Evolutionary conservation across 164 flowering plant genomes (phyloP).

Genomic region (Stephania cephalantha): DNA sequence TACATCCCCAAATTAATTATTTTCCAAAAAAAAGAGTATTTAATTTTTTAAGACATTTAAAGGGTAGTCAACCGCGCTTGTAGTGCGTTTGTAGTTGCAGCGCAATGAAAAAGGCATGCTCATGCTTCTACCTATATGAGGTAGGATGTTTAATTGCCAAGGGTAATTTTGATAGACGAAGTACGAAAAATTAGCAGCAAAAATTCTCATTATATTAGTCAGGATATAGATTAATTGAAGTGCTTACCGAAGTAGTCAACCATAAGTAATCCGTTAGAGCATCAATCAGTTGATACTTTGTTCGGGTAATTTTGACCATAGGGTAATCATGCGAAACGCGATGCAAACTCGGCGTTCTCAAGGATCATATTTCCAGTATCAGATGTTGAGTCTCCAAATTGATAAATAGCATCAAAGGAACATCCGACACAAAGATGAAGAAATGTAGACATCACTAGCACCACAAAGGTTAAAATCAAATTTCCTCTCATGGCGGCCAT

Average conservation of each 20-base stretch:
- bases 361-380: conserved; percentile 4
- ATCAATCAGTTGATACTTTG: conserved; percentile 1
- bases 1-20: too few relatives aligned
- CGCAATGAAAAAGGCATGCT: too few relatives aligned
- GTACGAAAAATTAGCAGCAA: too few relatives aligned
- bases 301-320: conserved; percentile 1
- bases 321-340: not conserved
- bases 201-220: too few relatives aligned
- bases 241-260: conserved; percentile 10
- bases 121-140: too few relatives aligned
- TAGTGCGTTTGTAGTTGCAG: too few relatives aligned
- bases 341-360: not conserved
- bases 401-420: conserved; percentile 2
- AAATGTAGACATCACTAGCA: not conserved
- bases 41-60: too few relatives aligned
- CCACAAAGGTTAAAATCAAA: not conserved
- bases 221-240: too few relatives aligned
- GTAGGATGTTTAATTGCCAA: too few relatives aligned
- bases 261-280: conserved; percentile 7
- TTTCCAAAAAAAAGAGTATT: too few relatives aligned
- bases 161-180: too few relatives aligned
- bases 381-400: conserved; percentile 3
- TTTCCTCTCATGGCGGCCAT: not conserved
- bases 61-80: too few relatives aligned
- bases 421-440: not conserved